These are phyloP conservation scores for Fusarium neocosmosporiellum DNA, from an alignment of 2,329 filamentous ascomycete species.

Conservation along the genomic window DNA sequence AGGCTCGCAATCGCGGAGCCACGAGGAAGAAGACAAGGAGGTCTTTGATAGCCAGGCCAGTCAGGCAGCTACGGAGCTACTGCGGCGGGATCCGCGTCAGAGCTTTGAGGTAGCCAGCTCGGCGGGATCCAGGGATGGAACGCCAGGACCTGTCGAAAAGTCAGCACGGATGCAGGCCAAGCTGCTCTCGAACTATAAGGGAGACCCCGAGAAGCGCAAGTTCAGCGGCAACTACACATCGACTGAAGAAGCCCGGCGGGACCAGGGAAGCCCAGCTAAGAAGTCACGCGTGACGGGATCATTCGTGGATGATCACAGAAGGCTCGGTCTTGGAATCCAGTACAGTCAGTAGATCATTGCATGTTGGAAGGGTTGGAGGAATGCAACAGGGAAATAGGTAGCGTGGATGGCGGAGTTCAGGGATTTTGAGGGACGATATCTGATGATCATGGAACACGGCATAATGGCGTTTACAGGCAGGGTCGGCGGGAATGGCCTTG, in stretches of 20 bases:
- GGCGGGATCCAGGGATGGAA: constrained; percentile 56
- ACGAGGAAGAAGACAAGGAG: constrained; percentile 56
- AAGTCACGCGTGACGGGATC: constrained; percentile 59
- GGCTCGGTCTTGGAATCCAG: constrained; percentile 65
- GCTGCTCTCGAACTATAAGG: constrained; percentile 59
- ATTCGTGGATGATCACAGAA: constrained; percentile 50
- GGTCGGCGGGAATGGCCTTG: neutral
- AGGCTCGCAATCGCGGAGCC: constrained; percentile 41
- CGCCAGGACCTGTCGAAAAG: constrained; percentile 56
- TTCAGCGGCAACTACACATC: constrained; percentile 50
- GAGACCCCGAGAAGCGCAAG: constrained; percentile 64
- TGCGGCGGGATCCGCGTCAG: constrained; percentile 68
- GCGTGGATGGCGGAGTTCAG: constrained; percentile 27
- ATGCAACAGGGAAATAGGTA: constrained; percentile 11
- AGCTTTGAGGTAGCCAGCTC: constrained; percentile 63
- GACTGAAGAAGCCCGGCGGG: constrained; percentile 48
- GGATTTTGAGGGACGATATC: constrained; percentile 6
- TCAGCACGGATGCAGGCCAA: constrained; percentile 63
- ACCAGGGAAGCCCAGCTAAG: constrained; percentile 61
- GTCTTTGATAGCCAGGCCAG: constrained; percentile 81
- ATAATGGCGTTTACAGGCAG: constrained; percentile 18
- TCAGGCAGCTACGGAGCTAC: constrained; percentile 79
- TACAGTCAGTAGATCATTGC: constrained; percentile 48
- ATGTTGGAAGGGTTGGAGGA: neutral
- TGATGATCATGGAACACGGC: constrained; percentile 26